Percentiles rank a stretch among this genome's conserved stretches.
phyloP scores from a whole-genome alignment of 1,284 basidiomycete species.

The Malassezia dermatis region DNA sequence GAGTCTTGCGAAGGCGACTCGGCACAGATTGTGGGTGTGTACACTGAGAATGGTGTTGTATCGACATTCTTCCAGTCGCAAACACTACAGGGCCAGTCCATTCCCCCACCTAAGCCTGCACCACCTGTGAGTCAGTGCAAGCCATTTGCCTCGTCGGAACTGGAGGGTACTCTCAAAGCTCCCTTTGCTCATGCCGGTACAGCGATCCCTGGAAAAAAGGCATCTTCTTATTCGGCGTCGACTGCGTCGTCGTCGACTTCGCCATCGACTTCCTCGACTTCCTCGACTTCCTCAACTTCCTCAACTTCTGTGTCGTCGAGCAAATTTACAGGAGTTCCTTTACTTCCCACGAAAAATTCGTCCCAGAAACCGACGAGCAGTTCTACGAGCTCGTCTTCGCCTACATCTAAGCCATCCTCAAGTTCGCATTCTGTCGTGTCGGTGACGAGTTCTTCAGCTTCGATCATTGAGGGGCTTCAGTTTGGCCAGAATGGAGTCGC shows the following conservation, averaged over 20 bases:
- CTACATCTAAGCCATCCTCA: background rate
- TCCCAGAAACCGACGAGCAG: background rate
- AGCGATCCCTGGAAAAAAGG: background rate
- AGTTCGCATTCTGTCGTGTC: background rate
- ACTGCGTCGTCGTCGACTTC: background rate
- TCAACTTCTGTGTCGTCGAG: background rate
- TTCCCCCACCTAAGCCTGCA: slow-evolving; percentile 7
- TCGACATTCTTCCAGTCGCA: slow-evolving; percentile 39
- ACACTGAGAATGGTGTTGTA: slow-evolving; percentile 16
- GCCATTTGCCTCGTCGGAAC: background rate
- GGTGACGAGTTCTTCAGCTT: background rate
- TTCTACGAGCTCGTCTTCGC: background rate
- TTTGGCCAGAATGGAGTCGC: background rate
- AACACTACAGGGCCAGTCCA: background rate
- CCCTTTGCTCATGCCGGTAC: slow-evolving; percentile 5
- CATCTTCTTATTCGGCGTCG: background rate
- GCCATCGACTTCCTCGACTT: background rate
- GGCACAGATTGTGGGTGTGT: slow-evolving; percentile 34
- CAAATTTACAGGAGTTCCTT: background rate
- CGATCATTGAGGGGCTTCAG: background rate
- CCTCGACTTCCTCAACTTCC: background rate
- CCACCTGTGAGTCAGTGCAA: slow-evolving; percentile 3
- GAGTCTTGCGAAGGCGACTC: slow-evolving; percentile 36
- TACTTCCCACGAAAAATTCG: background rate
- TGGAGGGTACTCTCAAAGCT: slow-evolving; percentile 3